Conservation (phyloP, 2,329 filamentous ascomycete genomes). For the Beauveria scarabaeidicola region DNA sequence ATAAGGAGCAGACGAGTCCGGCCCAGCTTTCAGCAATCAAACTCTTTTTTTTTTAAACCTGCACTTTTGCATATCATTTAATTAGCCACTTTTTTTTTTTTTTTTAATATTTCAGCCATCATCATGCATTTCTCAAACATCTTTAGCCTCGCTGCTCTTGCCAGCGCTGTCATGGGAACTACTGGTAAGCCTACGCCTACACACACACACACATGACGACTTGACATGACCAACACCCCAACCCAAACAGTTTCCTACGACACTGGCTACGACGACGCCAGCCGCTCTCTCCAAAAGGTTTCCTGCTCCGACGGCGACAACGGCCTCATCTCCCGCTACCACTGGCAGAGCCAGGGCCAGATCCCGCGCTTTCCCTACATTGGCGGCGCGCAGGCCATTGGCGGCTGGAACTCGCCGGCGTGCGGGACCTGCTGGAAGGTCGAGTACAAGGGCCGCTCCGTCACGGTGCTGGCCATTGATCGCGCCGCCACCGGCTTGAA, state of each 20-base stretch:
- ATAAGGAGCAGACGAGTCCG: not conserved
- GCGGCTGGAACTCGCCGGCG: slow-evolving; percentile 45
- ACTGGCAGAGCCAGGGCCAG: slow-evolving; percentile 46
- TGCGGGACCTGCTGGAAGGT: slow-evolving; percentile 54
- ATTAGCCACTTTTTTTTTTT: not conserved
- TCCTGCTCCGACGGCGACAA: slow-evolving; percentile 61
- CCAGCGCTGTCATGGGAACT: slow-evolving; percentile 19
- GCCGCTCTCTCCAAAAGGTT: slow-evolving; percentile 46
- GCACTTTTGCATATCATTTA: not conserved
- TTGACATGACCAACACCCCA: not conserved
- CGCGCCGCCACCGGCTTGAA: slow-evolving; percentile 43
- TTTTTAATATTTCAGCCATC: slow-evolving; percentile 9
- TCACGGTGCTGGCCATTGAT: slow-evolving; percentile 51
- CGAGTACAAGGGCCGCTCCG: slow-evolving; percentile 39
- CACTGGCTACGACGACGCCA: slow-evolving; percentile 55
- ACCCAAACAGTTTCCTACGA: slow-evolving; percentile 57
- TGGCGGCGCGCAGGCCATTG: slow-evolving; percentile 43
- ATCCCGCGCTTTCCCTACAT: slow-evolving; percentile 46
- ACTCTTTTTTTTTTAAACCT: not conserved
- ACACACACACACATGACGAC: too few relatives aligned
- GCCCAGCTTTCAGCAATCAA: too few relatives aligned
- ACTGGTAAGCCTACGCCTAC: not conserved
- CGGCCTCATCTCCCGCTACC: slow-evolving; percentile 55
- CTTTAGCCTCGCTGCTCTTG: slow-evolving; percentile 30
- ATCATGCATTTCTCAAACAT: slow-evolving; percentile 38